Evolutionary conservation across 2,329 filamentous ascomycete genomes (phyloP), one percentile per base, ranked within the genome.

Genomic region (Trichoderma harzianum): DNA sequence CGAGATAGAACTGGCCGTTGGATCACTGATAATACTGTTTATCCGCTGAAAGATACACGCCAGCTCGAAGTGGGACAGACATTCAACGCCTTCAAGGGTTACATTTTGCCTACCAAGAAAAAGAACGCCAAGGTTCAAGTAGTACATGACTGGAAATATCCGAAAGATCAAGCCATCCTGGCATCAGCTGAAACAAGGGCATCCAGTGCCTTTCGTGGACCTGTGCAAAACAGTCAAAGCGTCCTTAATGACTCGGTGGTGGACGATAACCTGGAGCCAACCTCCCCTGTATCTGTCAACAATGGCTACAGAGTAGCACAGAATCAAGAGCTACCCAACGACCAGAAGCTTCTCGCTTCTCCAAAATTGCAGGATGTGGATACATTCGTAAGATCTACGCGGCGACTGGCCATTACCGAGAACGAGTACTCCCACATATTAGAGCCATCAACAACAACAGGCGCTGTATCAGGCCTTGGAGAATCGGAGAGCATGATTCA

Each of bases 11-110:
- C 66, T 18, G 73, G 68, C 4, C 62, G 51, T 12, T 64, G 68
- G 32, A 58, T 64, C 7, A 53, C 62, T 6, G 74, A 76, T 21
- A 28, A 57, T 1, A 75, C 69, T 8, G 65, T 66, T 3, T 75
- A 77, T 36, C 65, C 70, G 5, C 14, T 39, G 36, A 32, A 24
- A 72, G 62, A 21, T 77, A 78, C 58, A 30, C 51, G 2, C 14
- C 70, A 11, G 47, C 16, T 16, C 7, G 30, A 62, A 16, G 57
- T 28, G n/a, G 39, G 28, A 26, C 39, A 51, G 14, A n/a, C 10
- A 14, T 53, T 62, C 32, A 21, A 26, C 10, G 57, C 57, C 26
- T 70, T 70, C 36, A 70, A 70, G 18, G 60, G 21, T 4, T 64
- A 57, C 34, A 11, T 18, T n/a, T 60, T 47, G 24, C 47, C 10